Evolutionary conservation across 2,329 filamentous ascomycete species (phyloP).

Genomic region (Penicillium vulpinum): DNA sequence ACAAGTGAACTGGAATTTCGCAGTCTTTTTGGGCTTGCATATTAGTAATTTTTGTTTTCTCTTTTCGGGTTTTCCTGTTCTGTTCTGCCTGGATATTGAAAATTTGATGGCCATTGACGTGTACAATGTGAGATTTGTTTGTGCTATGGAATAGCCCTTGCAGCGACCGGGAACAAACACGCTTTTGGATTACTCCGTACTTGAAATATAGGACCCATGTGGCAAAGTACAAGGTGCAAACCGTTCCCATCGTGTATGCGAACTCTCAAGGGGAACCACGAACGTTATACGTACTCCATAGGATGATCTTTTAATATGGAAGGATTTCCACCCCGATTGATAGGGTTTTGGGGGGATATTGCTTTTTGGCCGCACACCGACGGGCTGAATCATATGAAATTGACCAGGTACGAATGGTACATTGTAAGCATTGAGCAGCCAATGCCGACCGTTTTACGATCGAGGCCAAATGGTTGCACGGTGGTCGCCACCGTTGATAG

Average conservation of each 20-base stretch:
- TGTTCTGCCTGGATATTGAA: neutral
- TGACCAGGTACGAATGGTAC: neutral
- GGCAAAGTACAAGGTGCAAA: neutral
- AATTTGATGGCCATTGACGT: slow-evolving; percentile 6
- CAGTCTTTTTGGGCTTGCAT: slow-evolving; percentile 3
- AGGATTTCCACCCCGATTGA: neutral
- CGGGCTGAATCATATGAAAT: slow-evolving; percentile 23
- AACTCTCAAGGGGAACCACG: neutral
- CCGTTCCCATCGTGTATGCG: too few relatives aligned
- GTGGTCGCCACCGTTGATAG: slow-evolving; percentile 25
- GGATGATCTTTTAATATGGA: neutral
- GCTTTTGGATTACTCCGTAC: too few relatives aligned
- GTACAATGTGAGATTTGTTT: slow-evolving; percentile 3
- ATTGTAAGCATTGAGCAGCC: neutral
- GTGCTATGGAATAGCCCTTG: slow-evolving; percentile 6
- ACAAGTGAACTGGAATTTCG: slow-evolving; percentile 16
- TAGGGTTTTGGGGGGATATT: too few relatives aligned
- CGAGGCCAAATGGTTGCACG: slow-evolving; percentile 16
- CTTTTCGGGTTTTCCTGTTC: neutral
- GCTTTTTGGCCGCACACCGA: neutral
- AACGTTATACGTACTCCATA: neutral
- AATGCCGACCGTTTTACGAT: slow-evolving; percentile 29
- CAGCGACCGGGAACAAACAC: slow-evolving; percentile 6
- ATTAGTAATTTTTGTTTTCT: neutral
- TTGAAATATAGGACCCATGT: slow-evolving; percentile 6